Evolutionary conservation across 306 rosid species (phyloP).

Genomic region (Fragaria nilgerrensis): DNA sequence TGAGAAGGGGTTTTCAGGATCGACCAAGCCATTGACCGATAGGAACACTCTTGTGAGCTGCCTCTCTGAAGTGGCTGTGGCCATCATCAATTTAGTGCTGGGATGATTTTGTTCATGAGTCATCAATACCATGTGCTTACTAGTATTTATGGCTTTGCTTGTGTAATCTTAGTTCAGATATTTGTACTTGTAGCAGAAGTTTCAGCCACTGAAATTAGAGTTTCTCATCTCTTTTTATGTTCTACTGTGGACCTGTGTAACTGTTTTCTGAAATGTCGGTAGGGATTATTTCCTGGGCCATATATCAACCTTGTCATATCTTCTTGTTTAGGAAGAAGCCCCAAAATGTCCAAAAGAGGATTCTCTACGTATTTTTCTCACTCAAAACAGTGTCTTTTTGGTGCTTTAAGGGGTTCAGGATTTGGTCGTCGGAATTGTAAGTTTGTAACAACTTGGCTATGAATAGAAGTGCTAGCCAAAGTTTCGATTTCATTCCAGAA

Average conservation of each 20-base stretch:
- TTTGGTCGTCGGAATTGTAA: neutral
- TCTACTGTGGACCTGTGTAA: neutral
- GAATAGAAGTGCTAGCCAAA: neutral
- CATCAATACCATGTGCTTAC: neutral
- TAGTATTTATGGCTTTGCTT: neutral
- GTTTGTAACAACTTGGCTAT: neutral
- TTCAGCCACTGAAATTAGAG: neutral
- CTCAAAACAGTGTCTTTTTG: neutral
- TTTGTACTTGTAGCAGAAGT: neutral
- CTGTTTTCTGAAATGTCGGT: neutral
- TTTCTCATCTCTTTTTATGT: neutral
- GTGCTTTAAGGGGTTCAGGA: neutral
- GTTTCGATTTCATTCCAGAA: too few species aligned
- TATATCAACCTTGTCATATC: neutral
- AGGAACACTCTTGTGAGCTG: constrained; percentile 48
- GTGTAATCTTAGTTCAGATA: neutral
- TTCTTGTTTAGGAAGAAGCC: neutral
- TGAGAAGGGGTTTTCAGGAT: constrained; percentile 53
- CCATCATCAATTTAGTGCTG: constrained; percentile 48
- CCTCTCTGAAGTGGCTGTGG: constrained; percentile 57
- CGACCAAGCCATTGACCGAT: constrained; percentile 40
- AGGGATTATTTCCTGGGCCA: neutral
- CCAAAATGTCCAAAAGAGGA: neutral
- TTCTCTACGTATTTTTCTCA: neutral
- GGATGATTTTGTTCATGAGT: constrained; percentile 26